Evolutionary conservation across 192 early-diverging fungal species (phyloP).

Genomic region (Cetraspora pellucida): DNA sequence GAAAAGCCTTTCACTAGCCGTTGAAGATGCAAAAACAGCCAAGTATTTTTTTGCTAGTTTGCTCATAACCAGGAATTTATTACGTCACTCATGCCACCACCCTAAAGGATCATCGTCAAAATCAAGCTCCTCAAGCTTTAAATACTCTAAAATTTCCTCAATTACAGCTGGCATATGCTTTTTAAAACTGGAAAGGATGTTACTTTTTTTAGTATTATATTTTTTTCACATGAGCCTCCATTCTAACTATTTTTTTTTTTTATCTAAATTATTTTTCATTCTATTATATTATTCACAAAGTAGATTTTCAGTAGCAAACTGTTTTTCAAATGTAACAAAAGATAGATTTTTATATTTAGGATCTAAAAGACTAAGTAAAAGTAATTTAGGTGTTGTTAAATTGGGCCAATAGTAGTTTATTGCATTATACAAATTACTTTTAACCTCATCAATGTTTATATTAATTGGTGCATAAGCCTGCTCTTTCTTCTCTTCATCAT

Average conservation of each 20-base stretch:
- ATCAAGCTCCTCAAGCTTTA: not conserved
- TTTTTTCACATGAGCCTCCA: too few species aligned
- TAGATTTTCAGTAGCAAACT: not conserved
- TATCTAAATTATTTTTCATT: not conserved
- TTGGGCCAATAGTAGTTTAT: not conserved
- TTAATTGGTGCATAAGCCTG: not conserved
- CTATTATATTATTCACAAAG: not conserved
- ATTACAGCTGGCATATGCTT: not conserved
- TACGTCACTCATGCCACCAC: not conserved
- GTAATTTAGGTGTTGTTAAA: not conserved
- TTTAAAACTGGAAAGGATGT: not conserved
- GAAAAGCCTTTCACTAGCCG: not conserved
- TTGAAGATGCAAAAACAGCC: not conserved
- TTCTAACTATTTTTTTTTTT: not conserved
- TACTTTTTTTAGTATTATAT: not conserved
- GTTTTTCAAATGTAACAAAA: not conserved
- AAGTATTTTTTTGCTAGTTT: conserved; percentile 7
- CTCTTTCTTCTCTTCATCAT: not conserved
- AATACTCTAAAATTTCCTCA: not conserved
- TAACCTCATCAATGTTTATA: not conserved
- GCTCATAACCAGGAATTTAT: not conserved
- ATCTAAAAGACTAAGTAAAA: not conserved
- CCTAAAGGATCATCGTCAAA: not conserved
- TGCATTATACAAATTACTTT: not conserved
- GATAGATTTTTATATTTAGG: not conserved